Conservation (phyloP, 2,329 filamentous ascomycete species). For the Colletotrichum sp. region DNA sequence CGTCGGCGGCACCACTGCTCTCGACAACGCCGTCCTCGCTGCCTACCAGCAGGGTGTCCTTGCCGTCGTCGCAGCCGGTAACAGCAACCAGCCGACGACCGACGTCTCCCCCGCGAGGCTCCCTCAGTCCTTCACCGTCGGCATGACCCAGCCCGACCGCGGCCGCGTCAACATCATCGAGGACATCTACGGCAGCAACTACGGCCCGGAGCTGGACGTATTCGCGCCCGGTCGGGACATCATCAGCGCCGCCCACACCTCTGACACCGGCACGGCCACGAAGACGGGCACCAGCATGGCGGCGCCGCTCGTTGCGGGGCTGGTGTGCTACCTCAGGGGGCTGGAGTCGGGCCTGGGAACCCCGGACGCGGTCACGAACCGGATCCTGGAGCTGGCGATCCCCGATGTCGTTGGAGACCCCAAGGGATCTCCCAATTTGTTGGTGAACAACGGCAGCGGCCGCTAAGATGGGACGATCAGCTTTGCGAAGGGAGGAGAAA, state of each 20-base stretch:
- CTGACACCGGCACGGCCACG: slow-evolving; percentile 43
- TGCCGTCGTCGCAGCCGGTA: slow-evolving; percentile 61
- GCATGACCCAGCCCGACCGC: slow-evolving; percentile 24
- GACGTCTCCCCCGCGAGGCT: slow-evolving; percentile 51
- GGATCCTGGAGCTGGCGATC: slow-evolving; percentile 46
- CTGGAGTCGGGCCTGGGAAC: slow-evolving; percentile 39
- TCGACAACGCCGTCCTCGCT: slow-evolving; percentile 50
- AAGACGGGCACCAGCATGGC: slow-evolving; percentile 68
- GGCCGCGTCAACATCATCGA: slow-evolving; percentile 42
- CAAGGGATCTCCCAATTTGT: slow-evolving; percentile 43
- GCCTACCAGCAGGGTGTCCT: slow-evolving; percentile 53
- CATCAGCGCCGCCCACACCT: slow-evolving; percentile 50
- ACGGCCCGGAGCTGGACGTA: slow-evolving; percentile 14
- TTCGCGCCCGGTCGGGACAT: slow-evolving; percentile 30
- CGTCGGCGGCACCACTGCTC: slow-evolving; percentile 49
- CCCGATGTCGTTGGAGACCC: slow-evolving; percentile 40
- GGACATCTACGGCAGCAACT: slow-evolving; percentile 47
- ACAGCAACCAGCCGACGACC: slow-evolving; percentile 39
- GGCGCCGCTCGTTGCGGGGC: slow-evolving; percentile 62
- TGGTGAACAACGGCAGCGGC: slow-evolving; percentile 51
- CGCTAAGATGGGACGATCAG: not conserved
- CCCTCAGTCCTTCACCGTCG: slow-evolving; percentile 29
- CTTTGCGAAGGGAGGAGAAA: not conserved
- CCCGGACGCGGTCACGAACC: slow-evolving; percentile 45
- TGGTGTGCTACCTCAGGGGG: slow-evolving; percentile 55